These are phyloP conservation scores for Cantharellus anzutake DNA, from an alignment of 768 basidiomycete genomes.

Conservation along the genomic window DNA sequence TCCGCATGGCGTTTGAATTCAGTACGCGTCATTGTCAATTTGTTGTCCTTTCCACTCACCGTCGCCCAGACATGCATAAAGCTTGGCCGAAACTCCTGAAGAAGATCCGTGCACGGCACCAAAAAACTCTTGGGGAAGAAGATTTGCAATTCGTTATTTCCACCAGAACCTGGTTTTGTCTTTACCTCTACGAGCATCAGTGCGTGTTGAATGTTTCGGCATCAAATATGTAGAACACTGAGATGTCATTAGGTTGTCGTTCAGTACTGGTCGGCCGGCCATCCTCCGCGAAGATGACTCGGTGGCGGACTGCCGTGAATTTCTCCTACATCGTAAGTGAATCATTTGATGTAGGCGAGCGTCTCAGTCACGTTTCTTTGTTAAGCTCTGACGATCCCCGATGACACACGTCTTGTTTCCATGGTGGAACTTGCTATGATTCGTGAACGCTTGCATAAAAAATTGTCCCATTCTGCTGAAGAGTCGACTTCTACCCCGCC, in stretches of 20 bases:
- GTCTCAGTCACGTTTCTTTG: background rate
- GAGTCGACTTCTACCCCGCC: slow-evolving; percentile 53
- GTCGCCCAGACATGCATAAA: slow-evolving; percentile 55
- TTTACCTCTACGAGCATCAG: slow-evolving; percentile 92
- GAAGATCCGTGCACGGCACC: slow-evolving; percentile 44
- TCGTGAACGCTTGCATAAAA: slow-evolving; percentile 70
- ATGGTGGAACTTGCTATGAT: slow-evolving; percentile 86
- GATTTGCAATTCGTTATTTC: slow-evolving; percentile 58
- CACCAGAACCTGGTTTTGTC: slow-evolving; percentile 80
- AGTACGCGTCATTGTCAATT: slow-evolving; percentile 28
- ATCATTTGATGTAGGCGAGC: background rate
- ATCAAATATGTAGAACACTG: slow-evolving; percentile 5
- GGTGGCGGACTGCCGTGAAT: slow-evolving; percentile 57
- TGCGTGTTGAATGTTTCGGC: slow-evolving; percentile 22
- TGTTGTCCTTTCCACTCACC: background rate
- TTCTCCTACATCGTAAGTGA: slow-evolving; percentile 46
- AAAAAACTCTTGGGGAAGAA: slow-evolving; percentile 32
- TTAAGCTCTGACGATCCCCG: slow-evolving; percentile 55
- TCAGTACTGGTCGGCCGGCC: slow-evolving; percentile 84
- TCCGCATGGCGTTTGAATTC: slow-evolving; percentile 88
- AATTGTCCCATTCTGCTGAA: slow-evolving; percentile 37
- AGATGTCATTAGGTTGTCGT: slow-evolving; percentile 53
- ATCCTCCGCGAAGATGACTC: slow-evolving; percentile 87
- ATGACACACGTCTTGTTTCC: slow-evolving; percentile 88
- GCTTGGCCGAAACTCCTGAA: slow-evolving; percentile 71